Percentiles rank a stretch among this genome's conserved stretches.
These are phyloP conservation scores for Alternaria atra DNA, from an alignment of 2,329 filamentous ascomycete species.

Conservation along the genomic window DNA sequence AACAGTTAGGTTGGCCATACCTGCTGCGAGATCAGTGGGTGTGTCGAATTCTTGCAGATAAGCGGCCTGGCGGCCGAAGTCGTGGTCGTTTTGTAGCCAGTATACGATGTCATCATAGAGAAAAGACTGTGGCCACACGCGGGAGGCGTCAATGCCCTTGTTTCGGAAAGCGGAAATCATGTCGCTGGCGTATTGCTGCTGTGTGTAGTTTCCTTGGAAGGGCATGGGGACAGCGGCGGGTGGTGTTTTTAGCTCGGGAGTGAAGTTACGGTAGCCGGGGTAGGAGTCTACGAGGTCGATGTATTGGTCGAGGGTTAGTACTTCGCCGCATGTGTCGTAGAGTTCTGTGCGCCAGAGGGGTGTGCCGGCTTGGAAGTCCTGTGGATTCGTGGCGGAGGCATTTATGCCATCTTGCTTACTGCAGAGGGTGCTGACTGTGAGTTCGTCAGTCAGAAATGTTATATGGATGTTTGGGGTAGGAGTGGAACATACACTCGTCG, in stretches of 20 bases:
- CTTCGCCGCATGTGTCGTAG: constrained; percentile 67
- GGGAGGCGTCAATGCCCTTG: constrained; percentile 45
- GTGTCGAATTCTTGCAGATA: constrained; percentile 68
- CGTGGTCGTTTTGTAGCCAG: constrained; percentile 70
- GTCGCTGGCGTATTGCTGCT: constrained; percentile 69
- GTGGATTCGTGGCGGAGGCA: constrained; percentile 63
- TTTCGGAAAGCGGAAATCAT: constrained; percentile 56
- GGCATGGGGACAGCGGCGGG: constrained; percentile 67
- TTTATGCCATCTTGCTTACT: constrained; percentile 62
- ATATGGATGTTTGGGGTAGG: no score
- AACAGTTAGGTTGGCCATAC: constrained; percentile 62
- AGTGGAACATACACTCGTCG: constrained; percentile 18
- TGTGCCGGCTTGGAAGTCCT: constrained; percentile 65
- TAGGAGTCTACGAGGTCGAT: constrained; percentile 64
- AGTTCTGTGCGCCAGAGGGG: constrained; percentile 69
- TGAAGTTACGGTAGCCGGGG: constrained; percentile 66
- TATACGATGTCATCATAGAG: constrained; percentile 67
- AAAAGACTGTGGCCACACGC: constrained; percentile 68
- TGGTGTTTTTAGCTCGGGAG: constrained; percentile 71
- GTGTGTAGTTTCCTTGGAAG: constrained; percentile 68
- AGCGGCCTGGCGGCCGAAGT: constrained; percentile 67
- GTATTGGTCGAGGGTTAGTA: constrained; percentile 67
- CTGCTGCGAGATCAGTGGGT: constrained; percentile 57
- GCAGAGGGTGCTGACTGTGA: constrained; percentile 21
- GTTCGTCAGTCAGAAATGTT: background rate